Evolutionary conservation across 2,329 filamentous ascomycete genomes (phyloP).

Genomic region (Ophiosphaerella korrae): DNA sequence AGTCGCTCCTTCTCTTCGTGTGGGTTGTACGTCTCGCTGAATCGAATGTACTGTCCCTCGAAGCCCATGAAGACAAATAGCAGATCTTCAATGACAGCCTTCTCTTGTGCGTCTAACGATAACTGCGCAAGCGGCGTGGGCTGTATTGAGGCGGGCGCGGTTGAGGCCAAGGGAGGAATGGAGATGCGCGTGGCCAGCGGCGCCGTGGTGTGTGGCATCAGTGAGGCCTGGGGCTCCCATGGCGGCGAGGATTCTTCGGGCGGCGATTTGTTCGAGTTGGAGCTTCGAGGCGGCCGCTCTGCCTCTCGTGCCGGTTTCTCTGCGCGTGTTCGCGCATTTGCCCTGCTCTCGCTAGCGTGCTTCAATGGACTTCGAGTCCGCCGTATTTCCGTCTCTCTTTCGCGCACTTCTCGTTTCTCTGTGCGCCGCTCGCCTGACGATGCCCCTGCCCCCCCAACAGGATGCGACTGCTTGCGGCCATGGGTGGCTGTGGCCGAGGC

Average conservation of each 20-base stretch:
- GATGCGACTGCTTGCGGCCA: constrained; percentile 33
- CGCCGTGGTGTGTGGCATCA: constrained; percentile 71
- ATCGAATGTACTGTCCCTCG: constrained; percentile 96
- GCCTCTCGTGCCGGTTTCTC: constrained; percentile 37
- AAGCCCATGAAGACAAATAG: constrained; percentile 97
- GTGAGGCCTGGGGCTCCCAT: constrained; percentile 81
- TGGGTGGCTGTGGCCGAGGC: constrained; percentile 31
- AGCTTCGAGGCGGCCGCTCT: constrained; percentile 29
- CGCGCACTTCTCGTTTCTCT: constrained; percentile 44
- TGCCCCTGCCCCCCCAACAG: constrained; percentile 20
- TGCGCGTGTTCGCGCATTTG: constrained; percentile 37
- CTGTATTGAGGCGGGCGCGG: constrained; percentile 71
- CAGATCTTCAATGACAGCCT: constrained; percentile 84
- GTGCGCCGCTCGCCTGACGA: constrained; percentile 36
- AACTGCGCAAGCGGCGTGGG: constrained; percentile 72
- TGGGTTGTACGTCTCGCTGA: constrained; percentile 80
- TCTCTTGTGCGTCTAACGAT: constrained; percentile 81
- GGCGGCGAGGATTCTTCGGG: constrained; percentile 43
- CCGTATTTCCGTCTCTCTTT: constrained; percentile 42
- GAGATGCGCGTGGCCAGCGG: constrained; percentile 75
- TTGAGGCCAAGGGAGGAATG: constrained; percentile 64
- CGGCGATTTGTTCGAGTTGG: constrained; percentile 25
- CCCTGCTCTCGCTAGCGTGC: constrained; percentile 38
- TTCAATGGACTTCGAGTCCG: constrained; percentile 47
- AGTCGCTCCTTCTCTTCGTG: constrained; percentile 84